Evolutionary conservation across 2,329 filamentous ascomycete species (phyloP).

Genomic region (Akanthomyces lecanii): DNA sequence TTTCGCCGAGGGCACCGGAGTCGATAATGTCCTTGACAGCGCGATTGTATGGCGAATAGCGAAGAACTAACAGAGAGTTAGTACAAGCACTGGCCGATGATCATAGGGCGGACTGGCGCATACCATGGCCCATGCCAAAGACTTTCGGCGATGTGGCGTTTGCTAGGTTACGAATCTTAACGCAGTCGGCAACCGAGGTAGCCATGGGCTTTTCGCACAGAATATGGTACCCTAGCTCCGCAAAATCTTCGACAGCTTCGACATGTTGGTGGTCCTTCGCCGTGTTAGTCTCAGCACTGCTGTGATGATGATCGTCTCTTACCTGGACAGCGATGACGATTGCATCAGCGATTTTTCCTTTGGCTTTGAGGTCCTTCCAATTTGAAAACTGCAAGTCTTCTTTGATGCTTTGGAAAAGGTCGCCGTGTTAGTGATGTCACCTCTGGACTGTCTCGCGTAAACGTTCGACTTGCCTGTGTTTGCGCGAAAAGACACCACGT

Average conservation of each 20-base stretch:
- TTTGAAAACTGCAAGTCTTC: slow-evolving; percentile 15
- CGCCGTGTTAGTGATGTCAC: background rate
- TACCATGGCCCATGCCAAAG: slow-evolving; percentile 20
- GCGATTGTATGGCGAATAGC: slow-evolving; percentile 20
- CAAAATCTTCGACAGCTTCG: slow-evolving; percentile 34
- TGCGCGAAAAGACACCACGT: slow-evolving; percentile 15
- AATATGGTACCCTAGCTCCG: slow-evolving; percentile 20
- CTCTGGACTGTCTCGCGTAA: no score
- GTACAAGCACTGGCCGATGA: background rate
- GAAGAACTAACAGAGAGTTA: slow-evolving; percentile 12
- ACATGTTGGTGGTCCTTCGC: slow-evolving; percentile 19
- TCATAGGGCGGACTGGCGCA: background rate
- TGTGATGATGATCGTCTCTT: no score
- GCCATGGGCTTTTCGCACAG: slow-evolving; percentile 21
- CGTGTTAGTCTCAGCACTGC: background rate
- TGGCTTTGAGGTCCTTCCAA: slow-evolving; percentile 18
- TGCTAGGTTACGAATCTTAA: slow-evolving; percentile 16
- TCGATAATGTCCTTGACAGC: slow-evolving; percentile 20
- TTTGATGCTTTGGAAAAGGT: slow-evolving; percentile 6
- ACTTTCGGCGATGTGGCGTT: slow-evolving; percentile 8
- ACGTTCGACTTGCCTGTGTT: slow-evolving; percentile 14
- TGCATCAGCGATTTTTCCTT: slow-evolving; percentile 19
- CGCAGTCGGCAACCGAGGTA: slow-evolving; percentile 18
- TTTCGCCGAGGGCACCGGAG: slow-evolving; percentile 20
- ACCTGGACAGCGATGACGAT: slow-evolving; percentile 19